These are phyloP conservation scores for Pseudocercospora fijiensis DNA, from an alignment of 2,329 filamentous ascomycete genomes.

Conservation along the genomic window DNA sequence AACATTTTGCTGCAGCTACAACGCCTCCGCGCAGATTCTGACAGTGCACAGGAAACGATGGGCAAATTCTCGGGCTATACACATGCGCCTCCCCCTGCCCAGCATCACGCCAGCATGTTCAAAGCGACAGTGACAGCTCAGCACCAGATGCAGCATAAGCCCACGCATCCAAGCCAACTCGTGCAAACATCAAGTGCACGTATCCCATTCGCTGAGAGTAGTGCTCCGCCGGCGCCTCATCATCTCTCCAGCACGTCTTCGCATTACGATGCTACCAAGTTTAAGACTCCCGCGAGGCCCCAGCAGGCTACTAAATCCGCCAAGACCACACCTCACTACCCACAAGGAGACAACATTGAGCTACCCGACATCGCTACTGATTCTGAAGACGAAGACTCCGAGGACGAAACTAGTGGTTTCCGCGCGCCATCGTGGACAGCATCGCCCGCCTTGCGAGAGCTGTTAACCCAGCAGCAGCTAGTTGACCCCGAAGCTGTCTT, in stretches of 20 bases:
- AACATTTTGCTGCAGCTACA: not conserved
- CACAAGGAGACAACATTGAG: slow-evolving; percentile 84
- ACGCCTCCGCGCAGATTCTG: slow-evolving; percentile 2
- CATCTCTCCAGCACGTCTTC: slow-evolving; percentile 36
- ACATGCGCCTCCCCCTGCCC: slow-evolving; percentile 56
- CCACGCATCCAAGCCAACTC: slow-evolving; percentile 72
- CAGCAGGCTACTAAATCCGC: slow-evolving; percentile 54
- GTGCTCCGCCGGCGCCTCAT: slow-evolving; percentile 47
- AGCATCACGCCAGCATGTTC: slow-evolving; percentile 55
- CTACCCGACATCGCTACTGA: slow-evolving; percentile 95
- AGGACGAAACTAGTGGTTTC: slow-evolving; percentile 50
- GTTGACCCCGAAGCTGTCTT: slow-evolving; percentile 85
- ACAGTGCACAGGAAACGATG: slow-evolving; percentile 53
- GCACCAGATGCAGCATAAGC: slow-evolving; percentile 59
- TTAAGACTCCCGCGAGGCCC: slow-evolving; percentile 68
- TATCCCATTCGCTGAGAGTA: slow-evolving; percentile 80
- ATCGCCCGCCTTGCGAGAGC: slow-evolving; percentile 73
- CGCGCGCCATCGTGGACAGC: slow-evolving; percentile 81
- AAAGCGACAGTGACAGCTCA: slow-evolving; percentile 66
- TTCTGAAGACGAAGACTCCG: slow-evolving; percentile 75
- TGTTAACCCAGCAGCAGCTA: slow-evolving; percentile 77
- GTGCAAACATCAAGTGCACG: slow-evolving; percentile 83
- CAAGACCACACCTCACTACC: slow-evolving; percentile 80
- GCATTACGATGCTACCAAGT: slow-evolving; percentile 35
- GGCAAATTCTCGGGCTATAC: slow-evolving; percentile 65